A percentile compares a stretch with the other conserved stretches of the same genome.
Conservation (phyloP, 2,329 filamentous ascomycete species). For the Endoconidiophora polonica region DNA sequence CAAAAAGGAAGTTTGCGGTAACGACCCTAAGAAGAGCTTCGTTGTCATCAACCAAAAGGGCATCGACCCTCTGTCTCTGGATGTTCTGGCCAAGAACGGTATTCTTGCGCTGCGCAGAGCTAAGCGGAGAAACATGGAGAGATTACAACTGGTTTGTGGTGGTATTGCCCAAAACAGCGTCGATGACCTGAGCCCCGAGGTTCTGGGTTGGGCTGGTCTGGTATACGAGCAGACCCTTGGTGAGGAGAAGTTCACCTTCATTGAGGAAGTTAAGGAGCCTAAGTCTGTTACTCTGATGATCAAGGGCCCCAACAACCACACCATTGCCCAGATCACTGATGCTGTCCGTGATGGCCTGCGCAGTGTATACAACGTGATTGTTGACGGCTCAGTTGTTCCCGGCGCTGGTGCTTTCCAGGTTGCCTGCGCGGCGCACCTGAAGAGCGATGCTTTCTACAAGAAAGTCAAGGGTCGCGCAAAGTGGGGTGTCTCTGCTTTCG, state of each 20-base stretch:
- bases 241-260: slow-evolving; percentile 97
- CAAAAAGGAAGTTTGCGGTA: slow-evolving; percentile 94
- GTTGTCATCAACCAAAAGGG: slow-evolving; percentile 99
- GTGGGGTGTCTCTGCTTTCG: slow-evolving; percentile 87
- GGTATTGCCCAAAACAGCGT: slow-evolving; percentile 90
- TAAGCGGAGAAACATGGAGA: slow-evolving; percentile 98
- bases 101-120: slow-evolving; percentile 87
- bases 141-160: slow-evolving; percentile 85
- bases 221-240: slow-evolving; percentile 96
- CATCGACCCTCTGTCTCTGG: slow-evolving; percentile 88
- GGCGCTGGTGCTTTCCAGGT: slow-evolving; percentile 94
- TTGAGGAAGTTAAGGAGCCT: slow-evolving; percentile 96
- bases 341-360: slow-evolving; percentile 87
- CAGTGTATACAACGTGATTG: slow-evolving; percentile 98
- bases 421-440: slow-evolving; percentile 73
- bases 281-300: slow-evolving; percentile 96
- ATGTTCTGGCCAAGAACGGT: slow-evolving; percentile 94
- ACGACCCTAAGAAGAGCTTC: slow-evolving; percentile 85
- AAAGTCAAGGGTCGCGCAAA: slow-evolving; percentile 96
- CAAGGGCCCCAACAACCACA: slow-evolving; percentile 94
- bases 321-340: slow-evolving; percentile 91
- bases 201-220: slow-evolving; percentile 86
- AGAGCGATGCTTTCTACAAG: slow-evolving; percentile 72
- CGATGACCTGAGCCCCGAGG: slow-evolving; percentile 72
- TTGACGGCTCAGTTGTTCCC: slow-evolving; percentile 90